Conservation (phyloP, 129 eudicot genomes). For the Tanacetum coccineum region DNA sequence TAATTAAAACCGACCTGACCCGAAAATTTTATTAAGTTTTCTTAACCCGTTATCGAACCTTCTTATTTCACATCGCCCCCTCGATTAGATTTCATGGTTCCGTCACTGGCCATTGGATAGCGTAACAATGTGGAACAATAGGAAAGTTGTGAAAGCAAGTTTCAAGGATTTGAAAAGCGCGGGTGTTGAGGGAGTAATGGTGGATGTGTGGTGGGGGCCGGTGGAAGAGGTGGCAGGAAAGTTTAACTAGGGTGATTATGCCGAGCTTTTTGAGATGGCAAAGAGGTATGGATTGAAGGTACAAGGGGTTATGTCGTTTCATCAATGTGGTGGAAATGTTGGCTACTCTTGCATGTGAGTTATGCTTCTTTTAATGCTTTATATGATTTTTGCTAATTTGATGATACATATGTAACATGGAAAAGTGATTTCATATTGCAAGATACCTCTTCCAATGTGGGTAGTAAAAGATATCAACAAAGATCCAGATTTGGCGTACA, state of each 20-base stretch:
- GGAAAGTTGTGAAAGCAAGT: too few species aligned
- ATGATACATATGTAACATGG: not conserved
- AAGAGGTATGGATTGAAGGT: conserved; percentile 79
- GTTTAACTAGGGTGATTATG: conserved; percentile 91
- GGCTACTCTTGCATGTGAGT: conserved; percentile 98
- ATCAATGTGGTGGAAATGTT: conserved; percentile 96
- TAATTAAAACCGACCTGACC: too few species aligned
- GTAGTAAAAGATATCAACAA: conserved; percentile 76
- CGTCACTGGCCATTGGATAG: too few species aligned
- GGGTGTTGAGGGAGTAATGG: too few species aligned
- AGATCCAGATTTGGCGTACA: conserved; percentile 84
- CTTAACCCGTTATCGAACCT: too few species aligned
- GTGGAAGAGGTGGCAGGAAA: conserved; percentile 77
- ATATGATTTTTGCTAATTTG: too few species aligned
- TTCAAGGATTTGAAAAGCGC: too few species aligned
- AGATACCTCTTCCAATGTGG: conserved; percentile 97
- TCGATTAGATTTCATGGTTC: not conserved
- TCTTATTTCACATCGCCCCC: too few species aligned
- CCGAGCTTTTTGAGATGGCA: conserved; percentile 82
- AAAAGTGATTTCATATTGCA: conserved; percentile 11
- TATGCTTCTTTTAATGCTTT: too few species aligned
- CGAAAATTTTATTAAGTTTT: too few species aligned
- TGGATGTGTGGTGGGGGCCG: not conserved
- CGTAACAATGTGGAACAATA: too few species aligned
- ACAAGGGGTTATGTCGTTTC: conserved; percentile 97